A percentile compares a stretch with the other conserved stretches of the same genome.
These are phyloP conservation scores for Chaetothyriales sp. DNA, from an alignment of 2,329 filamentous ascomycete genomes.

Conservation along the genomic window DNA sequence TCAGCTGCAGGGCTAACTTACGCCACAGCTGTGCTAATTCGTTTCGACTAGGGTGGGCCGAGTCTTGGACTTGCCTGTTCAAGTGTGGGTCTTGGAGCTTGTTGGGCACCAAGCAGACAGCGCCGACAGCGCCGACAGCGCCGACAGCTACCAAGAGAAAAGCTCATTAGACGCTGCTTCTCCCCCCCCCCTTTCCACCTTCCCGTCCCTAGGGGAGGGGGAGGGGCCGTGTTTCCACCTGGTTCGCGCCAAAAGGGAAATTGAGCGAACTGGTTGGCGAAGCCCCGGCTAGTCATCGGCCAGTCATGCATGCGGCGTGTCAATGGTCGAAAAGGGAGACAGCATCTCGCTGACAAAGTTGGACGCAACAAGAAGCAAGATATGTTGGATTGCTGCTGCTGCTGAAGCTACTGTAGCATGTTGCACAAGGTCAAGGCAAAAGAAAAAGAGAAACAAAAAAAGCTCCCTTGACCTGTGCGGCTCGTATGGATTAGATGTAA, in stretches of 20 bases:
- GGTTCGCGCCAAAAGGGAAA: not conserved
- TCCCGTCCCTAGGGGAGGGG: too few species aligned
- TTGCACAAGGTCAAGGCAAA: too few species aligned
- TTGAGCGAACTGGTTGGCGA: not conserved
- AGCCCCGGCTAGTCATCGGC: too few species aligned
- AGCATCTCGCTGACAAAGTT: too few species aligned
- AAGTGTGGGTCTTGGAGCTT: too few species aligned
- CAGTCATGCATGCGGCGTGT: not conserved
- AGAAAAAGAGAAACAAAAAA: not conserved
- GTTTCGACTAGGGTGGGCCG: not conserved
- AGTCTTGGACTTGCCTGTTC: not conserved
- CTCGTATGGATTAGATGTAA: not conserved
- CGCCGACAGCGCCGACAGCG: too few species aligned
- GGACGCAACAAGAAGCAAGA: too few species aligned
- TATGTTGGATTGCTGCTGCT: too few species aligned
- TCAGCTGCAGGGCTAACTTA: not conserved
- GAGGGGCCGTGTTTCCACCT: too few species aligned
- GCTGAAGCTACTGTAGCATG: too few species aligned
- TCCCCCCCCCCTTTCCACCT: not conserved
- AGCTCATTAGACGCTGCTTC: not conserved
- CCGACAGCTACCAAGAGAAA: not conserved
- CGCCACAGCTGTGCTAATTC: not conserved
- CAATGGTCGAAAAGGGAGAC: not conserved
- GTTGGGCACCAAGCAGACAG: too few species aligned
- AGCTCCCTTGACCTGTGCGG: not conserved